These are phyloP conservation scores for Tillandsia fasciculata DNA, from an alignment of 176 grass and related monocot species.

Conservation along the genomic window DNA sequence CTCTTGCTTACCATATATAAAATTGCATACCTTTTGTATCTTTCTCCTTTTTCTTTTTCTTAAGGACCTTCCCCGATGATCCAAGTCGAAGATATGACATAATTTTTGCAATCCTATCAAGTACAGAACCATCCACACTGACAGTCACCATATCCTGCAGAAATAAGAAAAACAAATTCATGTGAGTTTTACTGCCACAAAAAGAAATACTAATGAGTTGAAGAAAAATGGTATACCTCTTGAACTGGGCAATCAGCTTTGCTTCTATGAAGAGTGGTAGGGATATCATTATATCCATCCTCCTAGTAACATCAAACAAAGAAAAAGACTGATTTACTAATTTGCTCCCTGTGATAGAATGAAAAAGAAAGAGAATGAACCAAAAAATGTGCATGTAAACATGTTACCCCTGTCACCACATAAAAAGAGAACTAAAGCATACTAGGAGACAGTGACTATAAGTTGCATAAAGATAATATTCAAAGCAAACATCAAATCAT, in stretches of 20 bases:
- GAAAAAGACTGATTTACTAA: conserved; percentile 12
- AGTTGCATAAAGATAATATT: no score
- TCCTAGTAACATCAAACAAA: conserved; percentile 40
- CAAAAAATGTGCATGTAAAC: background rate
- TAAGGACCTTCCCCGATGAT: conserved; percentile 94
- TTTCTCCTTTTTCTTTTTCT: conserved; percentile 98
- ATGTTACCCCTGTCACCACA: background rate
- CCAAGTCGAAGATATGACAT: conserved; percentile 96
- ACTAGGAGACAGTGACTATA: no score
- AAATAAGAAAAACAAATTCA: conserved; percentile 17
- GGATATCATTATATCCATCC: conserved; percentile 85
- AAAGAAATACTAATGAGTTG: background rate
- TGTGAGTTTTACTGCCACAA: background rate
- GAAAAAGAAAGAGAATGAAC: background rate
- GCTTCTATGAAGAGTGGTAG: conserved; percentile 93
- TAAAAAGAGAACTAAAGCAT: background rate
- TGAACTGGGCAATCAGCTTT: conserved; percentile 86
- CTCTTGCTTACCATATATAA: background rate
- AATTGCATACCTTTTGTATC: conserved; percentile 57
- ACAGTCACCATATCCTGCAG: conserved; percentile 93
- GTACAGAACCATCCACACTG: conserved; percentile 84
- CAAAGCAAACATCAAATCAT: no score
- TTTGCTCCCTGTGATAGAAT: background rate
- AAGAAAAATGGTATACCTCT: conserved; percentile 32
- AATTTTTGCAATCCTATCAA: conserved; percentile 99